These are phyloP conservation scores for Jacaranda mimosifolia DNA, from an alignment of 257 asterid genomes.

Conservation along the genomic window DNA sequence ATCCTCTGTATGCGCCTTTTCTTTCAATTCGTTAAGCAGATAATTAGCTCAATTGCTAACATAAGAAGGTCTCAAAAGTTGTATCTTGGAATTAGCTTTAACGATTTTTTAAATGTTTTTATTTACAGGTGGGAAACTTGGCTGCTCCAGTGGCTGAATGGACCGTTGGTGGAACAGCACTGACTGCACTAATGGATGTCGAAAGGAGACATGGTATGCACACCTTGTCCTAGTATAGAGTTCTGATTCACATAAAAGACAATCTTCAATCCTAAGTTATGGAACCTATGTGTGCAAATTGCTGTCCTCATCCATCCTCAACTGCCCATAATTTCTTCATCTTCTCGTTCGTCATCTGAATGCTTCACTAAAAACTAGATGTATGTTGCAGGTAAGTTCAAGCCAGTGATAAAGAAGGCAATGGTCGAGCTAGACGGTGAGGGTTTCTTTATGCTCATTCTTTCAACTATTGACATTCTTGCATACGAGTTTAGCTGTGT, in stretches of 20 bases:
- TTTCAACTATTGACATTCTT: neutral
- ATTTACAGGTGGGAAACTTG: slow-evolving; percentile 74
- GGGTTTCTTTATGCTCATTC: slow-evolving; percentile 8
- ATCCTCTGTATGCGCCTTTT: slow-evolving; percentile 58
- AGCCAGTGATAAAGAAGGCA: slow-evolving; percentile 84
- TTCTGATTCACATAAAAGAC: neutral
- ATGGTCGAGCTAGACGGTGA: slow-evolving; percentile 86
- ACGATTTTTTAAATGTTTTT: neutral
- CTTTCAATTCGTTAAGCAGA: neutral
- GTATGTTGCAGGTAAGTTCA: slow-evolving; percentile 66
- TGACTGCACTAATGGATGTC: slow-evolving; percentile 80
- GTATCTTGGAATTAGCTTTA: neutral
- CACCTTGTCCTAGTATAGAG: neutral
- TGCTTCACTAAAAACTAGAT: neutral
- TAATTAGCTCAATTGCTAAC: neutral
- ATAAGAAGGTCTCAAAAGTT: neutral
- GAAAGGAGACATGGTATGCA: slow-evolving; percentile 84
- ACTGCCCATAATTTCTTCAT: neutral
- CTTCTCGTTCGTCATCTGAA: neutral
- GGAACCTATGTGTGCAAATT: neutral
- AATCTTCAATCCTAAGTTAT: too few species aligned
- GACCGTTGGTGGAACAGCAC: slow-evolving; percentile 84
- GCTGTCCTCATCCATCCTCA: neutral
- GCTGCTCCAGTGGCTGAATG: slow-evolving; percentile 79
- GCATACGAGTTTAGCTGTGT: neutral